phyloP scores from a whole-genome alignment of 1,284 basidiomycete genomes.

The Phlebopus sp. region DNA sequence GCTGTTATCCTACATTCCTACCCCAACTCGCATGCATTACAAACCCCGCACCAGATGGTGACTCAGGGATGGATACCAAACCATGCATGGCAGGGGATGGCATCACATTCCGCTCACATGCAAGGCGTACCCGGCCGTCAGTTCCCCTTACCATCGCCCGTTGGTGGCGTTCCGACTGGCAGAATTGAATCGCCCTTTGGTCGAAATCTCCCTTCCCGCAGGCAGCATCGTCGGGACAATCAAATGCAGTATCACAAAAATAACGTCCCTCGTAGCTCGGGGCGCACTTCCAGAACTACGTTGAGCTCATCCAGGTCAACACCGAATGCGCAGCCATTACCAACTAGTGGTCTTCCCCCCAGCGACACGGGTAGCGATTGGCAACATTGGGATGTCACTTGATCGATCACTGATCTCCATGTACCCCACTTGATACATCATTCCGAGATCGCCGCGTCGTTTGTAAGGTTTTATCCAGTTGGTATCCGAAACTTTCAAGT shows the following conservation, averaged over 20 bases:
- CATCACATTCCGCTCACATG: conserved; percentile 13
- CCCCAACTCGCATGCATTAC: conserved; percentile 21
- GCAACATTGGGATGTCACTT: conserved; percentile 18
- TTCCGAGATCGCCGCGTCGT: no score
- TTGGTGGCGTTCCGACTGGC: conserved; percentile 13
- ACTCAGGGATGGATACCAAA: conserved; percentile 27
- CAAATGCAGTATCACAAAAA: conserved; percentile 27
- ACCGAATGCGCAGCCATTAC: conserved; percentile 12
- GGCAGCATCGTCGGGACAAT: conserved; percentile 31
- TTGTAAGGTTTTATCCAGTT: no score
- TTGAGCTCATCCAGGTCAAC: conserved; percentile 20
- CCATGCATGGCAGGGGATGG: conserved; percentile 23
- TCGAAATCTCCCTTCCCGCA: conserved; percentile 29
- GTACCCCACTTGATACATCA: no score
- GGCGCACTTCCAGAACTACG: conserved; percentile 19
- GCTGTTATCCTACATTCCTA: conserved; percentile 31
- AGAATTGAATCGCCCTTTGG: conserved; percentile 21
- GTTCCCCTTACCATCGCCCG: conserved; percentile 13
- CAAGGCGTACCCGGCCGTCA: conserved; percentile 17
- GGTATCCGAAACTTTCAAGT: no score
- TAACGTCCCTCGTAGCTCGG: conserved; percentile 18
- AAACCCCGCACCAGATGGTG: conserved; percentile 17
- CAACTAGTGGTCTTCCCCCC: conserved; percentile 9
- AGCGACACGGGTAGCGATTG: conserved; percentile 18
- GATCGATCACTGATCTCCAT: no score